Conservation (phyloP, 1,284 basidiomycete species). For the Leccinum pachyderme region DNA sequence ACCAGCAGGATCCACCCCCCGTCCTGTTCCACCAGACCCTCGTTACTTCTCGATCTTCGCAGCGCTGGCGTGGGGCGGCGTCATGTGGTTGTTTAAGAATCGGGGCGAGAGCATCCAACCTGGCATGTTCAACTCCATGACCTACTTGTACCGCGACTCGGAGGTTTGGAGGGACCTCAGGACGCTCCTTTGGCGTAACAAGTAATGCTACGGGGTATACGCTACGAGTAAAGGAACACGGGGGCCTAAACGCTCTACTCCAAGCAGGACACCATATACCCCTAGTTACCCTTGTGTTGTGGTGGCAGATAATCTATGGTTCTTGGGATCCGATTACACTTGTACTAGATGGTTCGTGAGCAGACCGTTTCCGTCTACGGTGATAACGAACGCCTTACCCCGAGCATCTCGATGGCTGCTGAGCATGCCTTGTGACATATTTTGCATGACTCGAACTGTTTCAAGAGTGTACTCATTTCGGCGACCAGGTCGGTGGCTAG, state of each 20-base stretch:
- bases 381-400: constrained; percentile 37
- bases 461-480: constrained; percentile 53
- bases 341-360: constrained; percentile 48
- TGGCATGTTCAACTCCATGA: constrained; percentile 88
- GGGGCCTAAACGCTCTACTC: not conserved
- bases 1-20: constrained; percentile 42
- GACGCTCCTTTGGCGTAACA: constrained; percentile 75
- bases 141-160: constrained; percentile 74
- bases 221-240: not conserved
- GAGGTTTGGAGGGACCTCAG: constrained; percentile 64
- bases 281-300: constrained; percentile 24
- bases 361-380: not conserved
- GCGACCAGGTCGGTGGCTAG: constrained; percentile 60
- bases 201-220: constrained; percentile 34
- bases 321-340: constrained; percentile 48
- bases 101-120: constrained; percentile 87
- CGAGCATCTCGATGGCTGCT: constrained; percentile 65
- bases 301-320: constrained; percentile 34
- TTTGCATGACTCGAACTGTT: constrained; percentile 43
- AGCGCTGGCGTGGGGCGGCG: constrained; percentile 90
- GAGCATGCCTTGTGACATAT: constrained; percentile 54
- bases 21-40: constrained; percentile 78
- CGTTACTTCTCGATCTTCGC: constrained; percentile 87
- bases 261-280: constrained; percentile 5
- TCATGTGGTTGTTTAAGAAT: constrained; percentile 95